Conservation (phyloP, 495 filamentous ascomycete genomes). For the Annulohypoxylon maeteangense region DNA sequence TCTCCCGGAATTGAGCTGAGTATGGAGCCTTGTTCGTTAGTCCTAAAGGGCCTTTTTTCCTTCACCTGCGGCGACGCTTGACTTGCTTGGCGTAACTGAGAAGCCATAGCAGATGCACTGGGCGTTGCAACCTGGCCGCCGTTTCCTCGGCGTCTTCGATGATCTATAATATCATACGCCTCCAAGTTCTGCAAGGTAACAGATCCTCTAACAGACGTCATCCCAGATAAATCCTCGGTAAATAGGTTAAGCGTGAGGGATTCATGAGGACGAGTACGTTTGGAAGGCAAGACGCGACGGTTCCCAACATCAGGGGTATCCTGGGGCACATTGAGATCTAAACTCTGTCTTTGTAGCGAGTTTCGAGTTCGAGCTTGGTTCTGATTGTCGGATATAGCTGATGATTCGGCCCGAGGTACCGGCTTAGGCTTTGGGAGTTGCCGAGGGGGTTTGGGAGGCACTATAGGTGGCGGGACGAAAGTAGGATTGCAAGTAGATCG, state of each 20-base stretch:
- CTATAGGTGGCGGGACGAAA: conserved; percentile 49
- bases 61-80: neutral
- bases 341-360: neutral
- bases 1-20: neutral
- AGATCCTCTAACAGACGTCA: conserved; percentile 15
- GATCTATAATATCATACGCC: conserved; percentile 44
- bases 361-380: neutral
- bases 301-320: neutral
- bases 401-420: neutral
- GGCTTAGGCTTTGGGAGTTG: conserved; percentile 19
- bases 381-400: neutral
- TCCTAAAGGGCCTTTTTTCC: neutral
- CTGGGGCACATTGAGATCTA: neutral
- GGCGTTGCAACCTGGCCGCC: conserved; percentile 2
- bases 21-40: neutral
- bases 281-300: conserved; percentile 17
- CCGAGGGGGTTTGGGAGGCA: conserved; percentile 33
- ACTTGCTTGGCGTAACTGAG: neutral
- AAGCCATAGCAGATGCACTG: neutral
- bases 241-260: neutral
- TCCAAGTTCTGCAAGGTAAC: conserved; percentile 41
- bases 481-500: conserved; percentile 61
- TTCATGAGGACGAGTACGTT: conserved; percentile 23
- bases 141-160: conserved; percentile 31
- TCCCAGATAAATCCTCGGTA: neutral